Evolutionary conservation across 2,329 filamentous ascomycete genomes (phyloP).

Genomic region (Lomentospora prolificans): DNA sequence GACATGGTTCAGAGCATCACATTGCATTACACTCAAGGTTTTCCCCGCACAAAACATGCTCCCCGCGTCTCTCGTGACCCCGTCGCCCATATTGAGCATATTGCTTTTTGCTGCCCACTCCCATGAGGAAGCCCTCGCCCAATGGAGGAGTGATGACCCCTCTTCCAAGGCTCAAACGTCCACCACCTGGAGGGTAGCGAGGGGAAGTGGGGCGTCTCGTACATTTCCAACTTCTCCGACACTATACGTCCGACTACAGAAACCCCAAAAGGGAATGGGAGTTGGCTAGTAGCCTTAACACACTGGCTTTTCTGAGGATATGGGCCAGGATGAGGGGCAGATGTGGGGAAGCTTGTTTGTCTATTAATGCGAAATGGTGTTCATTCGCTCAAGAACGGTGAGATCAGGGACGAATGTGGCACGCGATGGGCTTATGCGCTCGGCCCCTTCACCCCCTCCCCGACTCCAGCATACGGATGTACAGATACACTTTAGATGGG

Average conservation of each 20-base stretch:
- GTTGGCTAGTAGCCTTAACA: too few relatives aligned
- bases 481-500: background rate
- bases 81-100: background rate
- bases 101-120: background rate
- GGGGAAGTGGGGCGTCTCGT: background rate
- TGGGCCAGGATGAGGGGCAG: background rate
- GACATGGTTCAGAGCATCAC: background rate
- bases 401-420: background rate
- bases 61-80: background rate
- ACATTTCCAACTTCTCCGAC: background rate
- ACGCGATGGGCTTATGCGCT: background rate
- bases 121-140: background rate
- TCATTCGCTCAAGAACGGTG: background rate
- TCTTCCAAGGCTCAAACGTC: background rate
- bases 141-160: background rate
- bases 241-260: background rate
- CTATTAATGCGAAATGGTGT: background rate
- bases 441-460: background rate
- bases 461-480: background rate
- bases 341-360: slow-evolving; percentile 1
- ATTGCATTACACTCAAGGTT: background rate
- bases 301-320: too few relatives aligned
- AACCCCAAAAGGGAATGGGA: background rate
- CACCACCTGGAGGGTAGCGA: background rate
- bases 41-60: background rate